Conservation (phyloP, 768 basidiomycete species). For the Cyclocybe cylindracea region DNA sequence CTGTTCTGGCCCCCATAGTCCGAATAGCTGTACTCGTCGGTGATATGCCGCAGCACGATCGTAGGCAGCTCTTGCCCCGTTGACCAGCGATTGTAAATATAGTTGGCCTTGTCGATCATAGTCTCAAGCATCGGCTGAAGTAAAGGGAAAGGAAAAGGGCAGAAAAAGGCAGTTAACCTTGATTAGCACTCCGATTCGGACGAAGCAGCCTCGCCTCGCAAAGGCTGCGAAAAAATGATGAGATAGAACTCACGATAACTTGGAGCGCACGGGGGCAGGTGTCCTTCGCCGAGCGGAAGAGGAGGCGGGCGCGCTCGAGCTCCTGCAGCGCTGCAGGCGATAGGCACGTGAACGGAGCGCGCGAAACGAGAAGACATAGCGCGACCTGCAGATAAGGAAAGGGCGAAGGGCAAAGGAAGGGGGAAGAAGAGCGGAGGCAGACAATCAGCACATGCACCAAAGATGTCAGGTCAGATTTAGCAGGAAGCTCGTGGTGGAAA, state of each 20-base stretch:
- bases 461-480: background rate
- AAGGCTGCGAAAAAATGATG: background rate
- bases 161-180: background rate
- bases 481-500: no score
- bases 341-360: conserved; percentile 67
- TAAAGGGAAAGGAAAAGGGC: background rate
- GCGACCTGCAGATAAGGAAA: conserved; percentile 38
- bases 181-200: background rate
- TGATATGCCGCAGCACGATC: conserved; percentile 39
- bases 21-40: conserved; percentile 24
- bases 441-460: conserved; percentile 1
- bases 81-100: conserved; percentile 49
- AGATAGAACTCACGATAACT: conserved; percentile 38
- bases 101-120: conserved; percentile 52
- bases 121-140: conserved; percentile 46
- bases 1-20: conserved; percentile 11
- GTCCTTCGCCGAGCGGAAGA: conserved; percentile 47
- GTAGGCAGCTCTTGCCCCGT: conserved; percentile 45
- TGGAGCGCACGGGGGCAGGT: conserved; percentile 46
- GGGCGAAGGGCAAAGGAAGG: background rate
- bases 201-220: background rate
- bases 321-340: conserved; percentile 65
- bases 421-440: conserved; percentile 1
- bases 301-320: conserved; percentile 47
- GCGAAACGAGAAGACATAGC: conserved; percentile 54